Evolutionary conservation across 2,329 filamentous ascomycete genomes (phyloP).

Genomic region (Fusarium brevicatenulatum): DNA sequence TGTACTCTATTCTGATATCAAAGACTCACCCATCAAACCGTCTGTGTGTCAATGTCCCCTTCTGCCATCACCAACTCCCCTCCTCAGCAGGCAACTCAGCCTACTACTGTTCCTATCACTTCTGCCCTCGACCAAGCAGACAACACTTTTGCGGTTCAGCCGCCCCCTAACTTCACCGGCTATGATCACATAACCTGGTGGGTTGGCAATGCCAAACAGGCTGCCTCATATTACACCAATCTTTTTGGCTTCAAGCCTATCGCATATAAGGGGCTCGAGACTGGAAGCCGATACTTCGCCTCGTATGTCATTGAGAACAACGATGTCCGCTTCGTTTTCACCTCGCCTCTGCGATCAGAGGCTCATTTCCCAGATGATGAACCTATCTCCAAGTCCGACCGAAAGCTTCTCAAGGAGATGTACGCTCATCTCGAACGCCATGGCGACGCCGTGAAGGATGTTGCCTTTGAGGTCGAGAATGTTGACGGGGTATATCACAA

Average conservation of each 20-base stretch:
- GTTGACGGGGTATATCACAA: slow-evolving; percentile 81
- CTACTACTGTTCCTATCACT: slow-evolving; percentile 45
- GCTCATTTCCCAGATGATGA: slow-evolving; percentile 66
- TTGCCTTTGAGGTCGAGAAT: slow-evolving; percentile 93
- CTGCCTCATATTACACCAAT: slow-evolving; percentile 86
- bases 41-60: slow-evolving; percentile 63
- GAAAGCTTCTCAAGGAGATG: slow-evolving; percentile 75
- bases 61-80: slow-evolving; percentile 65
- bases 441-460: slow-evolving; percentile 94
- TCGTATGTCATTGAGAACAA: slow-evolving; percentile 86
- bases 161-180: slow-evolving; percentile 73
- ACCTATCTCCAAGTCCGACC: slow-evolving; percentile 71
- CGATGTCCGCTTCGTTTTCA: slow-evolving; percentile 83
- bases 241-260: slow-evolving; percentile 87
- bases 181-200: slow-evolving; percentile 97
- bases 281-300: slow-evolving; percentile 81
- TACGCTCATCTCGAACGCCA: slow-evolving; percentile 86
- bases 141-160: slow-evolving; percentile 62
- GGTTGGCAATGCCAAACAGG: slow-evolving; percentile 96
- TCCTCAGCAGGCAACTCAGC: slow-evolving; percentile 55
- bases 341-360: slow-evolving; percentile 77
- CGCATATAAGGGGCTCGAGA: slow-evolving; percentile 90
- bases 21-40: slow-evolving; percentile 18
- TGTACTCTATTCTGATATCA: slow-evolving; percentile 11
- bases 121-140: slow-evolving; percentile 53